Base-by-base conservation (phyloP, 345 rosid genomes). In the Excoecaria cochinchinensis region DNA sequence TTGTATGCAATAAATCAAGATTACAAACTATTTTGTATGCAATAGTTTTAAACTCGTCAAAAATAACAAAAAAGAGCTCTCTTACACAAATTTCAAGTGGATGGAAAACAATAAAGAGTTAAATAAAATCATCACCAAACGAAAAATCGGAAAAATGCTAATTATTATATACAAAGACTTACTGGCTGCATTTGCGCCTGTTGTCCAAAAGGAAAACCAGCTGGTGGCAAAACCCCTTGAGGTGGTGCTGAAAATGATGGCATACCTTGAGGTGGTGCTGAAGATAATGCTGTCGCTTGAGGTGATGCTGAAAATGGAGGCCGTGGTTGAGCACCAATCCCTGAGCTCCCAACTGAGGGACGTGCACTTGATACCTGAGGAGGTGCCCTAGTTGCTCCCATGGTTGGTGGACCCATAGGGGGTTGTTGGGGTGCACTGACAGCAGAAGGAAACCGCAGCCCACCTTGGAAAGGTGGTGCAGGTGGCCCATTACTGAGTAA, bases 131-230 rank as follows among this genome's bases (percentile, higher is more conserved):
- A 44, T 13, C 25, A 75, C 24, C 24, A 7, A 11, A 21, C 25
- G 31, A 17, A 19, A 31, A 42, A 25, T 3, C 22, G 52, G 16
- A 72, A 2, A 12, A 21, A 3, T 36, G 55, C 59, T 70, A 25
- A 24, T 17, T 51, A 14, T 56, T 7, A 65, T 13, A 21, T 56
- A 42, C 46, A 40, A 46, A 24, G 39, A 76, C 83, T 72, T 74
- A 91, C 90, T 82, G 84, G 84, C 72, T 76, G 88, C 22, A 82
- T 66, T 71, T 85, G 89, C 84, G 82, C 78, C 74, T 87, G 95
- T 79, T 86, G 83, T 67, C 90, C 92, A 82, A 85, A 95, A 69
- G 97, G 90, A 70, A 84, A 81, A 81, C 79, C 85, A 40, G 85
- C 44, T 16, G 89, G 84, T 14, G 86, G 86, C 11, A 82, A 82